Conservation (phyloP, 805 yeast species). For the Barnettozyma pratensis region DNA sequence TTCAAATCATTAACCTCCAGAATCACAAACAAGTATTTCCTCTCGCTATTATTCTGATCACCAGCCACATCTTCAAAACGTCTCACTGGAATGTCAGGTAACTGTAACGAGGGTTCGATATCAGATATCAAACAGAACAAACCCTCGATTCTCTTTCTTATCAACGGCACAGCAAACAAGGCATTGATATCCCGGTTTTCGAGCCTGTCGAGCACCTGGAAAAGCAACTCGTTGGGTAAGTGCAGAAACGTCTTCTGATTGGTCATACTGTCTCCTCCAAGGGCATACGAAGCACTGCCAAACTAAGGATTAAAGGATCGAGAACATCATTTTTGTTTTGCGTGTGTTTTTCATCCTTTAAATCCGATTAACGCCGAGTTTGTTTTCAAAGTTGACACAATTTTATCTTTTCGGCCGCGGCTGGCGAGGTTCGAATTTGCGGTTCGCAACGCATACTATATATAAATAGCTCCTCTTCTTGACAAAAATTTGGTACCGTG, state of each 20-base stretch:
- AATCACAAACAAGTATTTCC: slow-evolving; percentile 1
- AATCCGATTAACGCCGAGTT: too few species aligned
- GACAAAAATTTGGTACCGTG: too few species aligned
- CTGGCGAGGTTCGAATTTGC: too few species aligned
- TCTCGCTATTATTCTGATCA: too few species aligned
- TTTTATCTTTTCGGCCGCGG: too few species aligned
- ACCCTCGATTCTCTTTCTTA: not conserved
- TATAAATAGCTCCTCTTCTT: too few species aligned
- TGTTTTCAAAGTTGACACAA: too few species aligned
- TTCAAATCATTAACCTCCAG: slow-evolving; percentile 13
- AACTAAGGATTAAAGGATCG: too few species aligned
- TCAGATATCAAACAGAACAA: slow-evolving; percentile 3
- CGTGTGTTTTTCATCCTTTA: too few species aligned
- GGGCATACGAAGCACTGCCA: too few species aligned
- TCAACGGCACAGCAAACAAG: not conserved
- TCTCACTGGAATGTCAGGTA: not conserved
- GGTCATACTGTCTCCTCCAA: not conserved
- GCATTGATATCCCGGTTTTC: not conserved
- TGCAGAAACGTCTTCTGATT: not conserved
- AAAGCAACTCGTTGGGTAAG: slow-evolving; percentile 4
- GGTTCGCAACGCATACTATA: too few species aligned
- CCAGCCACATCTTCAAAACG: not conserved
- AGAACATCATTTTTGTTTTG: too few species aligned
- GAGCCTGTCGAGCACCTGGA: not conserved
- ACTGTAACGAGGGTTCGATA: not conserved